Percentiles rank a stretch among this genome's conserved stretches.
phyloP scores from a whole-genome alignment of 495 filamentous ascomycete genomes.

The Lophiotrema nucula region DNA sequence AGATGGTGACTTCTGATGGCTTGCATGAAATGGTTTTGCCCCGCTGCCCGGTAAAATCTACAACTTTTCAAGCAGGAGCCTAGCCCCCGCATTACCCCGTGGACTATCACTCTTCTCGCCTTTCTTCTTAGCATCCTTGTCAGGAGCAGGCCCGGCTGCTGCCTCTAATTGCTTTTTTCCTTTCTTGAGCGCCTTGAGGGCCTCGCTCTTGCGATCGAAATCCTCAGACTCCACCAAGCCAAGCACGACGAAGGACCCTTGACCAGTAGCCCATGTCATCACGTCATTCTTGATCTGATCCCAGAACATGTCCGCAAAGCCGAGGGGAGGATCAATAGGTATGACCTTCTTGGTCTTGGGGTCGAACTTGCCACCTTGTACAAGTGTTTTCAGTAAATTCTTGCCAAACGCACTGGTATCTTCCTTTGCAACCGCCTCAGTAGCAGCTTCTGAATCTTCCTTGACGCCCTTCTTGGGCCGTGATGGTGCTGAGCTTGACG shows the following conservation, averaged over 20 bases:
- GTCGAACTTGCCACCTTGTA: slow-evolving; percentile 84
- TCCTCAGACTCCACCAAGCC: slow-evolving; percentile 75
- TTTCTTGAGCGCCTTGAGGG: slow-evolving; percentile 64
- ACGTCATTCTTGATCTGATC: slow-evolving; percentile 70
- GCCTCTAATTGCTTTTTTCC: slow-evolving; percentile 52
- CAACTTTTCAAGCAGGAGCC: slow-evolving; percentile 50
- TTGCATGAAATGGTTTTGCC: too few relatives aligned
- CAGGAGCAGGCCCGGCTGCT: slow-evolving; percentile 45
- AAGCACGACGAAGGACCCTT: slow-evolving; percentile 77
- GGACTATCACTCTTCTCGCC: slow-evolving; percentile 32
- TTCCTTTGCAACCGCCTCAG: background rate
- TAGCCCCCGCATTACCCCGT: slow-evolving; percentile 55
- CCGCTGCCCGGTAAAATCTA: background rate
- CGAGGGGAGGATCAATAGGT: slow-evolving; percentile 69
- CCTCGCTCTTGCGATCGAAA: slow-evolving; percentile 64
- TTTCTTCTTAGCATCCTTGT: slow-evolving; percentile 34
- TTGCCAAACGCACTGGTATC: slow-evolving; percentile 54
- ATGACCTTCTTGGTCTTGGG: slow-evolving; percentile 60
- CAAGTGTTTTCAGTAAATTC: slow-evolving; percentile 79
- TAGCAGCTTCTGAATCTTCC: background rate
- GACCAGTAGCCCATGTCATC: slow-evolving; percentile 81
- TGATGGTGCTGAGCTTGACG: too few relatives aligned
- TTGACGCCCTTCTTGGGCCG: too few relatives aligned
- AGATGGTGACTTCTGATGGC: too few relatives aligned
- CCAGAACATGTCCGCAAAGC: slow-evolving; percentile 77